These are phyloP conservation scores for Colletotrichum lini DNA, from an alignment of 2,329 filamentous ascomycete genomes.

Conservation along the genomic window DNA sequence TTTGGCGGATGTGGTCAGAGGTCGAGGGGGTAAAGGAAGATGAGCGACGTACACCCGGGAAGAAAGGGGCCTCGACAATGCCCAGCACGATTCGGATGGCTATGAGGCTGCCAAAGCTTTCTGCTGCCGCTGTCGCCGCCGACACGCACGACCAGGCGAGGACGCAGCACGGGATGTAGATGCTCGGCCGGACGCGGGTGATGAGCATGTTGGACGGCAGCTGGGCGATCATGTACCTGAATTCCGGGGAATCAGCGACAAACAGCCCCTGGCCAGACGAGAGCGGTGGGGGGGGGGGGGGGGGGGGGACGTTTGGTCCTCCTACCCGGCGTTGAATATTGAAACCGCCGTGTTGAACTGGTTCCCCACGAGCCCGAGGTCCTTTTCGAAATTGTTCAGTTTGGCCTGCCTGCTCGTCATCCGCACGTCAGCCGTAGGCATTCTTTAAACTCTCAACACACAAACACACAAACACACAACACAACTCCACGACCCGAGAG, in stretches of 20 bases:
- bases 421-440: background rate
- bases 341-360: slow-evolving; percentile 40
- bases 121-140: slow-evolving; percentile 38
- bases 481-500: background rate
- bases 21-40: background rate
- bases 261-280: too few species aligned
- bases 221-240: slow-evolving; percentile 44
- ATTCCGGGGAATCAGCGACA: background rate
- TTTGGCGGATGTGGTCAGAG: background rate
- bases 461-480: too few species aligned
- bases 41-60: slow-evolving; percentile 34
- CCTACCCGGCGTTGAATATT: slow-evolving; percentile 38
- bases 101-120: slow-evolving; percentile 28
- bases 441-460: background rate
- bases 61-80: slow-evolving; percentile 39
- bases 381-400: slow-evolving; percentile 34
- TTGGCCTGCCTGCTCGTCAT: slow-evolving; percentile 33
- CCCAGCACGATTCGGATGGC: slow-evolving; percentile 34
- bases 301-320: too few species aligned
- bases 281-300: background rate
- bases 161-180: slow-evolving; percentile 45
- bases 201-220: slow-evolving; percentile 46
- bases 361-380: slow-evolving; percentile 35
- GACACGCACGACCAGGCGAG: slow-evolving; percentile 41
- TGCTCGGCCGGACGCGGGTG: slow-evolving; percentile 42